phyloP scores from a whole-genome alignment of 2,329 filamentous ascomycete species.

The Aspergillus melleus region DNA sequence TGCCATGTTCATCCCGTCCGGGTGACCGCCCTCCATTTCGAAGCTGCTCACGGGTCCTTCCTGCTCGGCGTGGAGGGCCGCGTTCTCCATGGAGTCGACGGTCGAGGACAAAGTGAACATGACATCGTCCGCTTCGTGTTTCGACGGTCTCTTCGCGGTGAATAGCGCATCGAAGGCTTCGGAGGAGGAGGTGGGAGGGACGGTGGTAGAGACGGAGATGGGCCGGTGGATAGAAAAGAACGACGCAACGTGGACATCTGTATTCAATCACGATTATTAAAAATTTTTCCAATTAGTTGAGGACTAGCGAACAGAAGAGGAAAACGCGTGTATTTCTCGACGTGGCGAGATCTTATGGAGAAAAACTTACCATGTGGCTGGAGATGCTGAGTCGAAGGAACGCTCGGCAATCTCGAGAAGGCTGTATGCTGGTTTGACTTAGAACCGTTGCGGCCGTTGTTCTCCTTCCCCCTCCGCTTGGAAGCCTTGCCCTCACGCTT shows the following conservation, averaged over 20 bases:
- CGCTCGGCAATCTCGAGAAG: slow-evolving; percentile 48
- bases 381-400: slow-evolving; percentile 50
- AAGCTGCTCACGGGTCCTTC: slow-evolving; percentile 36
- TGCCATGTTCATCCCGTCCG: slow-evolving; percentile 53
- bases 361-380: slow-evolving; percentile 46
- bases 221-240: slow-evolving; percentile 97
- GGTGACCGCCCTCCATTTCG: slow-evolving; percentile 37
- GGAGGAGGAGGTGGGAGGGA: slow-evolving; percentile 70
- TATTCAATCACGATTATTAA: slow-evolving; percentile 1
- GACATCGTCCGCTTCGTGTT: slow-evolving; percentile 54
- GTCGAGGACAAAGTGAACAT: slow-evolving; percentile 63
- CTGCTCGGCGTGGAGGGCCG: slow-evolving; percentile 26
- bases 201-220: slow-evolving; percentile 80
- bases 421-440: slow-evolving; percentile 40
- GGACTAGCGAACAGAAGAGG: neutral
- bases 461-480: slow-evolving; percentile 39
- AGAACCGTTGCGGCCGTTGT: slow-evolving; percentile 31
- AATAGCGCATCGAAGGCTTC: slow-evolving; percentile 87
- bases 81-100: slow-evolving; percentile 45
- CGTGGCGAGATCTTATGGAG: neutral
- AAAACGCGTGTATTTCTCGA: neutral
- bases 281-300: slow-evolving; percentile 1
- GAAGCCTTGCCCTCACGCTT: slow-evolving; percentile 37
- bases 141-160: slow-evolving; percentile 54
- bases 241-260: slow-evolving; percentile 82